phyloP scores from a whole-genome alignment of 2,329 filamentous ascomycete genomes.

The Grosmannia huntii region DNA sequence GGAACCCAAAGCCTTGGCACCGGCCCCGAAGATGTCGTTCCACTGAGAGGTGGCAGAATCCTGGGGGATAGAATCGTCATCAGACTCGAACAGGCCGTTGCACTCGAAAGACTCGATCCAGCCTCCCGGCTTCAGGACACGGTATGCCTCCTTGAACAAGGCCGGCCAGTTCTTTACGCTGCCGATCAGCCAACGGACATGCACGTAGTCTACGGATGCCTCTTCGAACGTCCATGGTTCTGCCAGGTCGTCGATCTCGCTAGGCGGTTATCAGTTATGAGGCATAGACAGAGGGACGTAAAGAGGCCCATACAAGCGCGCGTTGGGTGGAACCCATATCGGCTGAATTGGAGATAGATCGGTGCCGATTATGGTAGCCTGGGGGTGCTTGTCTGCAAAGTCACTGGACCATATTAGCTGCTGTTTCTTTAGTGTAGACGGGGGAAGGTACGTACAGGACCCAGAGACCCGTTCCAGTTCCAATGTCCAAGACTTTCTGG shows the following conservation, averaged over 20 bases:
- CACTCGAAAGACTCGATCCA: constrained; percentile 15
- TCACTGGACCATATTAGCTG: neutral
- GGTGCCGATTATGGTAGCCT: neutral
- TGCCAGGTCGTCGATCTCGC: constrained; percentile 47
- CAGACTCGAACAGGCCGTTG: constrained; percentile 10
- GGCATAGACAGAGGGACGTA: neutral
- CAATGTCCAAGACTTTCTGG: neutral
- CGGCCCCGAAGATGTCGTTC: constrained; percentile 8
- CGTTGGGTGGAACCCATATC: neutral
- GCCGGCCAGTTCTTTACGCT: constrained; percentile 38
- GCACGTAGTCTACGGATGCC: constrained; percentile 41
- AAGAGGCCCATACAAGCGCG: neutral
- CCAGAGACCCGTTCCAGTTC: neutral
- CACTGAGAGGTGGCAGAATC: constrained; percentile 13
- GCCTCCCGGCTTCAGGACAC: constrained; percentile 39
- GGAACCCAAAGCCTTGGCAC: neutral
- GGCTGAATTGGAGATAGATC: neutral
- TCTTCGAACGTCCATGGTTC: constrained; percentile 31
- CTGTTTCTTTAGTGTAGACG: no score
- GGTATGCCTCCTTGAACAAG: constrained; percentile 33
- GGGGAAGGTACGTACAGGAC: neutral
- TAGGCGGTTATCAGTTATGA: neutral
- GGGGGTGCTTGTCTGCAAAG: neutral
- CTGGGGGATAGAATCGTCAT: constrained; percentile 14
- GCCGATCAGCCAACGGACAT: constrained; percentile 39